These are phyloP conservation scores for Tagetes patula DNA, from an alignment of 129 eudicot species.

Conservation along the genomic window DNA sequence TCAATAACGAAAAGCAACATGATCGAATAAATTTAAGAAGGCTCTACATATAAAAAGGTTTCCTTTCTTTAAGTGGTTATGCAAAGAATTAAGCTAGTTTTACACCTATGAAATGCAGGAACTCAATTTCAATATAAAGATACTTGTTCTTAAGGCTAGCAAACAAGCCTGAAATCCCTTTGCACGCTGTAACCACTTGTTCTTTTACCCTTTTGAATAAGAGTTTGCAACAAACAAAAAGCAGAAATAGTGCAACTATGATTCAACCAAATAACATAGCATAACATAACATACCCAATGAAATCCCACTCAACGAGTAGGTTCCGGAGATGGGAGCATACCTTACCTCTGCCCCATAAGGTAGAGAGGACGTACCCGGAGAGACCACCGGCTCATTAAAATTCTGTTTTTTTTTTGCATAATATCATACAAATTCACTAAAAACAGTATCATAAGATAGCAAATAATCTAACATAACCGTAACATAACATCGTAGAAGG, in stretches of 20 bases:
- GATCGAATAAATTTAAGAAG: conserved; percentile 15
- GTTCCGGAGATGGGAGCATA: too few relatives aligned
- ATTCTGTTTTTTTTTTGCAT: too few relatives aligned
- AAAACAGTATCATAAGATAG: too few relatives aligned
- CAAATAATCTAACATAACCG: too few relatives aligned
- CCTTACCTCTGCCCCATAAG: too few relatives aligned
- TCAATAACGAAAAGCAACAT: conserved; percentile 23
- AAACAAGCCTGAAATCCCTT: conserved; percentile 12
- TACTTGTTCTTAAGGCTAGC: conserved; percentile 8
- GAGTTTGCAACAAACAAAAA: conserved; percentile 21
- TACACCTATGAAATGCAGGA: conserved; percentile 13
- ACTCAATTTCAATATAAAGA: conserved; percentile 9
- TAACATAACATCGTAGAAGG: too few relatives aligned
- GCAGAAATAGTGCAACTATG: conserved; percentile 17
- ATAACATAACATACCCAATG: too few relatives aligned
- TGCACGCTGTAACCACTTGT: conserved; percentile 7
- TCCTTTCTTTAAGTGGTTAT: conserved; percentile 5
- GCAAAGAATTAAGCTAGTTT: conserved; percentile 1
- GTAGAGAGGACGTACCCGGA: too few relatives aligned
- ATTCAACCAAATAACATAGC: neutral
- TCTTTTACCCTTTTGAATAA: conserved; percentile 25
- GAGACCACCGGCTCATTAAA: too few relatives aligned
- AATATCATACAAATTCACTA: too few relatives aligned
- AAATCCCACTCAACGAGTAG: too few relatives aligned
- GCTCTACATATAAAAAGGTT: conserved; percentile 1